Evolutionary conservation across 805 yeast species (phyloP).

Genomic region (Geotrichum ghanense): DNA sequence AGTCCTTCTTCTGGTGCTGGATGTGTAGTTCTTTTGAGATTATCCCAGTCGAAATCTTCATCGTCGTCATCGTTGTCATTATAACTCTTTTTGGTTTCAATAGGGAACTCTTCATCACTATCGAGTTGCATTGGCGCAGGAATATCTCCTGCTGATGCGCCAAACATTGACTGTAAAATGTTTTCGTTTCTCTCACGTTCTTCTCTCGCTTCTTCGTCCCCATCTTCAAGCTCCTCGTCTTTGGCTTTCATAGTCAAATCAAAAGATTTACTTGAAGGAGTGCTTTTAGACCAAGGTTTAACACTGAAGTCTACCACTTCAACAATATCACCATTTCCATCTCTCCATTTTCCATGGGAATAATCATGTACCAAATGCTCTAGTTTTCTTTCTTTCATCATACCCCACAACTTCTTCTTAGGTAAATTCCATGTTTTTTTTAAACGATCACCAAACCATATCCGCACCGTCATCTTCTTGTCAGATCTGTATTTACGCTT

Average conservation of each 20-base stretch:
- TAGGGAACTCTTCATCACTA: background rate
- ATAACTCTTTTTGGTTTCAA: background rate
- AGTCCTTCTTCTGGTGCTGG: background rate
- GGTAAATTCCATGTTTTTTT: slow-evolving; percentile 36
- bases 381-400: slow-evolving; percentile 51
- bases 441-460: background rate
- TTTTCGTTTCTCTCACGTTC: slow-evolving; percentile 31
- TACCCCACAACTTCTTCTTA: slow-evolving; percentile 87
- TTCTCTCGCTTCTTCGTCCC: slow-evolving; percentile 31
- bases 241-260: slow-evolving; percentile 7
- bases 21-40: background rate
- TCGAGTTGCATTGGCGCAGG: slow-evolving; percentile 2
- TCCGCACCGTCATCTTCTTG: background rate
- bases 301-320: slow-evolving; percentile 33
- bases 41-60: slow-evolving; percentile 4
- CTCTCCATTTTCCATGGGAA: slow-evolving; percentile 61
- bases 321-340: slow-evolving; percentile 67
- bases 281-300: background rate
- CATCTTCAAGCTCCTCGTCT: slow-evolving; percentile 12
- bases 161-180: slow-evolving; percentile 38
- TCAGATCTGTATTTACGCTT: background rate
- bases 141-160: slow-evolving; percentile 11
- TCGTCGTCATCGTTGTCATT: background rate
- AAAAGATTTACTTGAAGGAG: background rate
- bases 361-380: slow-evolving; percentile 56